Conservation (phyloP, 257 asterid genomes). For the Galeopsis tetrahit region DNA sequence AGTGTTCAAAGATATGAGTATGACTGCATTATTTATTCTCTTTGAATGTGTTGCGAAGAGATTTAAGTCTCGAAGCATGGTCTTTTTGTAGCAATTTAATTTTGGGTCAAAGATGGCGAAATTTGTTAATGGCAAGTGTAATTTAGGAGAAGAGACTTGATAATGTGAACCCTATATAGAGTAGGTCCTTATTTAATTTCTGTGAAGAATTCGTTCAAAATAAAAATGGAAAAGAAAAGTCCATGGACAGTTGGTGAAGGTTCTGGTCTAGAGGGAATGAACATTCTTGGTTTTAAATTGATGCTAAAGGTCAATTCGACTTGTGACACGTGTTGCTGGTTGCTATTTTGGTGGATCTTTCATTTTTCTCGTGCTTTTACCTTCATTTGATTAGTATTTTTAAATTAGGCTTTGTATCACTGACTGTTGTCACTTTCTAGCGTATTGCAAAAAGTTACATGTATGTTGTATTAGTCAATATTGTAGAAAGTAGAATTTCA, state of each 20-base stretch:
- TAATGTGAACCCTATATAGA: conserved; percentile 28
- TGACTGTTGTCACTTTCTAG: conserved; percentile 23
- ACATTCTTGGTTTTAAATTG: background rate
- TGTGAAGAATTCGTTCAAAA: background rate
- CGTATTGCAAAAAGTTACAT: conserved; percentile 13
- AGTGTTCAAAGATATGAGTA: background rate
- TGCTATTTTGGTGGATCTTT: conserved; percentile 25
- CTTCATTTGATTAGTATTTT: conserved; percentile 11
- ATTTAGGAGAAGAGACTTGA: conserved; percentile 26
- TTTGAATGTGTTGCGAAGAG: conserved; percentile 19
- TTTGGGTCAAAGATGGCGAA: conserved; percentile 25
- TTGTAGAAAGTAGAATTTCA: conserved; percentile 22
- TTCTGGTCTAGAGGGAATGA: conserved; percentile 22
- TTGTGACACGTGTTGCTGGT: conserved; percentile 25
- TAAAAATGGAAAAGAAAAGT: conserved; percentile 28
- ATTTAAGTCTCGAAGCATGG: conserved; percentile 4
- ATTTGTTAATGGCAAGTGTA: conserved; percentile 22
- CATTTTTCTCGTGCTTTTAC: conserved; percentile 14
- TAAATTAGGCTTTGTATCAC: conserved; percentile 20
- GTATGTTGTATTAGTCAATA: conserved; percentile 24
- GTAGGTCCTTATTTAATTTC: background rate
- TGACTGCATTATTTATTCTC: background rate
- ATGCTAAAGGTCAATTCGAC: conserved; percentile 29
- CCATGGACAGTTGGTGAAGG: conserved; percentile 8
- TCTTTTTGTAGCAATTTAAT: conserved; percentile 28